Evolutionary conservation across 2,329 filamentous ascomycete species (phyloP).

Genomic region (Colletotrichum sp.): DNA sequence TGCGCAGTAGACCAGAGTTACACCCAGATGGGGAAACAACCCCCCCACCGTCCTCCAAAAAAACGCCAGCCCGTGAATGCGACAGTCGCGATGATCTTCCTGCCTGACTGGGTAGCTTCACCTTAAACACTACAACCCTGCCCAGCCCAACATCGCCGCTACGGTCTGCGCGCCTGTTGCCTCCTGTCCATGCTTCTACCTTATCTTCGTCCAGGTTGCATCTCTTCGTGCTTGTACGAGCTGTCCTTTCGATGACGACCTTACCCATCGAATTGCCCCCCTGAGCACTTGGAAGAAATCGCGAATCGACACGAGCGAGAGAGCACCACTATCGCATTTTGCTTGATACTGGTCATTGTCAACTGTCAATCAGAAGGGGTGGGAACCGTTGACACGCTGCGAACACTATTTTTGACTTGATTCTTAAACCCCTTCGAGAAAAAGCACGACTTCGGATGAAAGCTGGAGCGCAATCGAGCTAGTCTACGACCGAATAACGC

Average conservation of each 20-base stretch:
- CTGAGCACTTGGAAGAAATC: neutral
- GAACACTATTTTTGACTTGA: neutral
- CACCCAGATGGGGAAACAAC: neutral
- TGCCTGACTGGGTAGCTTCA: neutral
- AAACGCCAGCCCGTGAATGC: neutral
- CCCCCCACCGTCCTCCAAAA: neutral
- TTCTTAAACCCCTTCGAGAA: neutral
- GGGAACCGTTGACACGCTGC: neutral
- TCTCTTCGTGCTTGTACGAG: neutral
- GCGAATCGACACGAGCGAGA: neutral
- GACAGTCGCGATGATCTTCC: neutral
- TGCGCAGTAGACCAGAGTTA: neutral
- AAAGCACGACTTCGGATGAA: constrained; percentile 6
- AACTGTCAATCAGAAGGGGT: neutral
- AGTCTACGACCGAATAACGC: neutral
- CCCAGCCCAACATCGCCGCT: neutral
- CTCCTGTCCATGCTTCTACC: neutral
- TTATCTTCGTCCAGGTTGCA: neutral
- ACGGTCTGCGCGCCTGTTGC: neutral
- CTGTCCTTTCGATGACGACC: neutral
- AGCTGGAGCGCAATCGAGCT: neutral
- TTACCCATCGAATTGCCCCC: neutral
- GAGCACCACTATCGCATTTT: neutral
- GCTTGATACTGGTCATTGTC: neutral
- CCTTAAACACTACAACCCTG: neutral